Conservation (phyloP, 2,329 filamentous ascomycete genomes). For the Venturia oleaginea region DNA sequence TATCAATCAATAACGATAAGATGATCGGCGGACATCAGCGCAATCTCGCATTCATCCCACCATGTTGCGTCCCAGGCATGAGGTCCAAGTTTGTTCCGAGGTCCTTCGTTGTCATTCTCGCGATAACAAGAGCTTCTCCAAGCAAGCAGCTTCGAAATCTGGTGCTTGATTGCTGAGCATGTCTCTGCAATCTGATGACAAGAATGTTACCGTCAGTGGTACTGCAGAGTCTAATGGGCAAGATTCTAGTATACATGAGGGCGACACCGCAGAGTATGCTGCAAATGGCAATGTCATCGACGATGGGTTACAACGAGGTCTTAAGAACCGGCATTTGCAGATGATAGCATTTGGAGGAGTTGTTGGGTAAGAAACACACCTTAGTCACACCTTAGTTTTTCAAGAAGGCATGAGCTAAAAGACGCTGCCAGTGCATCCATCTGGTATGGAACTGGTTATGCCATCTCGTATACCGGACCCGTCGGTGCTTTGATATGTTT, state of each 20-base stretch:
- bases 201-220: not conserved
- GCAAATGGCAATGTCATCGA: not conserved
- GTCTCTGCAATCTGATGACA: not conserved
- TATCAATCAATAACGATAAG: not conserved
- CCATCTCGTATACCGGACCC: slow-evolving; percentile 39
- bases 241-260: not conserved
- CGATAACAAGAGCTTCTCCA: not conserved
- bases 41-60: not conserved
- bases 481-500: slow-evolving; percentile 32
- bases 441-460: slow-evolving; percentile 12
- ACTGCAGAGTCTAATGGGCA: not conserved
- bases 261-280: not conserved
- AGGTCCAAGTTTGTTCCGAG: not conserved
- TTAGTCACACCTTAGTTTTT: not conserved
- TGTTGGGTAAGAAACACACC: slow-evolving; percentile 53
- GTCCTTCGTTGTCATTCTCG: not conserved
- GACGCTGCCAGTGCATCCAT: slow-evolving; percentile 12
- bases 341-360: slow-evolving; percentile 80
- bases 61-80: not conserved
- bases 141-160: not conserved
- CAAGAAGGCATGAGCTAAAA: not conserved
- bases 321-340: slow-evolving; percentile 74
- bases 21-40: not conserved
- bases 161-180: not conserved
- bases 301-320: slow-evolving; percentile 17